These are phyloP conservation scores for Fusarium nodosum DNA, from an alignment of 2,329 filamentous ascomycete genomes.

Conservation along the genomic window DNA sequence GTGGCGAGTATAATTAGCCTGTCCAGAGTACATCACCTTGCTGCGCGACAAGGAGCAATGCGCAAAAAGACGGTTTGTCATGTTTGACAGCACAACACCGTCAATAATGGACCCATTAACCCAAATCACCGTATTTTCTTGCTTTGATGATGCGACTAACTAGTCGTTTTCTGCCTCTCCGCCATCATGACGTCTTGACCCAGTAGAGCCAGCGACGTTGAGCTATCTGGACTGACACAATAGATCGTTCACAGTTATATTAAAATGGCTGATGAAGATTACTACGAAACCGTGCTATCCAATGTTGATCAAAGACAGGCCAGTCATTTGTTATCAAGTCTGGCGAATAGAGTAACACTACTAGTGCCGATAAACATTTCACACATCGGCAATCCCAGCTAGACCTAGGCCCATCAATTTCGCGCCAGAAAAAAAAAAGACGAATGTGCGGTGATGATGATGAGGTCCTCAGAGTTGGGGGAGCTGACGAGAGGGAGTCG, in stretches of 20 bases:
- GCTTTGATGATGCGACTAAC: constrained; percentile 2
- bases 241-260: constrained; percentile 8
- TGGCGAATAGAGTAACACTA: constrained; percentile 13
- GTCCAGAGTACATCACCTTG: neutral
- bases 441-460: constrained; percentile 45
- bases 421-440: constrained; percentile 35
- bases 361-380: constrained; percentile 14
- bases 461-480: constrained; percentile 37
- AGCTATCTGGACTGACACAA: neutral
- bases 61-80: neutral
- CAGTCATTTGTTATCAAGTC: constrained; percentile 24
- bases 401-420: constrained; percentile 38
- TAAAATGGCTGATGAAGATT: constrained; percentile 1
- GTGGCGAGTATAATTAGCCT: neutral
- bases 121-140: neutral
- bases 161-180: constrained; percentile 11
- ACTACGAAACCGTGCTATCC: constrained; percentile 13
- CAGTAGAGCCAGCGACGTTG: constrained; percentile 24
- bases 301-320: constrained; percentile 28
- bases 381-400: constrained; percentile 21
- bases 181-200: constrained; percentile 15
- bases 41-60: neutral
- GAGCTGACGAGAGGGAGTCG: constrained; percentile 48
- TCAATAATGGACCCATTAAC: neutral
- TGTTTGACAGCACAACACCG: neutral